These are phyloP conservation scores for Diaporthe capsici DNA, from an alignment of 2,329 filamentous ascomycete genomes.

Conservation along the genomic window DNA sequence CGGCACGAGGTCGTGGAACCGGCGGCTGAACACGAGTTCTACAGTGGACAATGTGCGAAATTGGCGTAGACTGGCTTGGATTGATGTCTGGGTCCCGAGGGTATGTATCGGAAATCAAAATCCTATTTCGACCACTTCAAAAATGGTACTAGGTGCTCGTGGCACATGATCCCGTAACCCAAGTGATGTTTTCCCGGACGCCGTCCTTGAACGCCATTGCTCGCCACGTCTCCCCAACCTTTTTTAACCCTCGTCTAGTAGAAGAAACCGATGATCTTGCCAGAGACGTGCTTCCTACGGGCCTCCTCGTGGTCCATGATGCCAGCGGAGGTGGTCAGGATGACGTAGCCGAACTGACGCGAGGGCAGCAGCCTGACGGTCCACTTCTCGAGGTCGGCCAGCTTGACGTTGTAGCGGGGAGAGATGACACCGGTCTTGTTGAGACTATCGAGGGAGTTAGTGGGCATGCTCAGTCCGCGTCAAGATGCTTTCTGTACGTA, in stretches of 20 bases:
- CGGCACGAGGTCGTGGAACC: no score
- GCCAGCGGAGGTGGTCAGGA: constrained; percentile 98
- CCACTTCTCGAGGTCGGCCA: constrained; percentile 99
- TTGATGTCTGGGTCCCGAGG: constrained; percentile 28
- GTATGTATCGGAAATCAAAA: constrained; percentile 26
- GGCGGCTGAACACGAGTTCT: background rate
- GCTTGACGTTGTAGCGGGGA: constrained; percentile 99
- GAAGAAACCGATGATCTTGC: constrained; percentile 99
- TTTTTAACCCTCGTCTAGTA: constrained; percentile 73
- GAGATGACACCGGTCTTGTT: constrained; percentile 99
- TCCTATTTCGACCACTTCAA: constrained; percentile 38
- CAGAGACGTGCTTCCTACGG: constrained; percentile 97
- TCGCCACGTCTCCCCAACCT: constrained; percentile 40
- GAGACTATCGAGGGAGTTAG: constrained; percentile 63
- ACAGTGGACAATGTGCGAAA: background rate
- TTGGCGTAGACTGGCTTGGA: constrained; percentile 29
- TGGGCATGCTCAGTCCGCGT: background rate
- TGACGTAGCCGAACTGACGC: constrained; percentile 99
- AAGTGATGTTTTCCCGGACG: constrained; percentile 35
- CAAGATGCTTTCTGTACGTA: constrained; percentile 42
- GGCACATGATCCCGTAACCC: constrained; percentile 29
- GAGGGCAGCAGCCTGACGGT: constrained; percentile 98
- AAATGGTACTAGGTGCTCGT: constrained; percentile 28
- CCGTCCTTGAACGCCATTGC: constrained; percentile 46
- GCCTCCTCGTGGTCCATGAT: constrained; percentile 99